phyloP scores from a whole-genome alignment of 768 basidiomycete species.

The Tylopilus felleus region DNA sequence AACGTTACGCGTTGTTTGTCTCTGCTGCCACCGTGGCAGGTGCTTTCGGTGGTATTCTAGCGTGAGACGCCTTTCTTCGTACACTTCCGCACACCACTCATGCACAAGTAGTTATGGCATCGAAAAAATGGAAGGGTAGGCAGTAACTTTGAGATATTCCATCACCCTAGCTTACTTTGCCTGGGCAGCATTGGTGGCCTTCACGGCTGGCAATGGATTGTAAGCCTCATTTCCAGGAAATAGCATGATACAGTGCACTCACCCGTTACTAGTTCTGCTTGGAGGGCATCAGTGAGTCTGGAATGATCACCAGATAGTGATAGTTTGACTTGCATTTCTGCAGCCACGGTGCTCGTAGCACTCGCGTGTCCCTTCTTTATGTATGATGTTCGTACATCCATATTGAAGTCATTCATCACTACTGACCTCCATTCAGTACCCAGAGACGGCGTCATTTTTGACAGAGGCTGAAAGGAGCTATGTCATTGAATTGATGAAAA shows the following conservation, averaged over 20 bases:
- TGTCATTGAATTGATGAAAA: slow-evolving; percentile 38
- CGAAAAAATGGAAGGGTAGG: slow-evolving; percentile 34
- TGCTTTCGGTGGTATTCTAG: slow-evolving; percentile 45
- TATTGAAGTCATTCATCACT: background rate
- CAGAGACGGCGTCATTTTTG: slow-evolving; percentile 16
- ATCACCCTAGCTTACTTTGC: background rate
- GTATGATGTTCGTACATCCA: slow-evolving; percentile 40
- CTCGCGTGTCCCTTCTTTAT: slow-evolving; percentile 42
- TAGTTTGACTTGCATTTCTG: background rate
- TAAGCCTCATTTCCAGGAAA: slow-evolving; percentile 12
- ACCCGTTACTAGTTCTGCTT: slow-evolving; percentile 28
- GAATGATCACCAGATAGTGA: background rate
- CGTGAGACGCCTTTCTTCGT: slow-evolving; percentile 31
- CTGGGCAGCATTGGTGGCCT: slow-evolving; percentile 27
- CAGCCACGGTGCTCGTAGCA: slow-evolving; percentile 14
- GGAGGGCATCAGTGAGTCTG: slow-evolving; percentile 23
- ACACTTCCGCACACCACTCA: background rate
- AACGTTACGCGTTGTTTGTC: slow-evolving; percentile 56
- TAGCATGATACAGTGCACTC: background rate
- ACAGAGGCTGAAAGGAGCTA: slow-evolving; percentile 40
- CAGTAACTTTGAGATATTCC: slow-evolving; percentile 4
- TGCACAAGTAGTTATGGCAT: slow-evolving; percentile 32
- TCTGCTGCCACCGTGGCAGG: slow-evolving; percentile 54
- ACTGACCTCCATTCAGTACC: slow-evolving; percentile 6
- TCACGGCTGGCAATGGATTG: slow-evolving; percentile 40